phyloP scores from a whole-genome alignment of 1,284 basidiomycete species.

The Melampsora larici-populina region DNA sequence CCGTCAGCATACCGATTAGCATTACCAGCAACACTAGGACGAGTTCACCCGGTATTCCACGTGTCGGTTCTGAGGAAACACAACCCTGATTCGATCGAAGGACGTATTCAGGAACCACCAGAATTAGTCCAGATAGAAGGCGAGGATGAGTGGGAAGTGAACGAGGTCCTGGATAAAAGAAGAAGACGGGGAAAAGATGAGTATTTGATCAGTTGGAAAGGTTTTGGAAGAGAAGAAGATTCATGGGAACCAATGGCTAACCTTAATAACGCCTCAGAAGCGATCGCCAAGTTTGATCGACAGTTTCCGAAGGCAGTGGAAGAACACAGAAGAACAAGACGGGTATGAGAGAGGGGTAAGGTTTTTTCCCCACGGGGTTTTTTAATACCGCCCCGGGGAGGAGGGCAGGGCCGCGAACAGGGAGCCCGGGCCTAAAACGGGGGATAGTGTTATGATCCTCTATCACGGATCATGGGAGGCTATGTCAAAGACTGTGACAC shows the following conservation, averaged over 20 bases:
- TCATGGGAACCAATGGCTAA: not conserved
- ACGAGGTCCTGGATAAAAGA: not conserved
- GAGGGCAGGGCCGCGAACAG: too few species aligned
- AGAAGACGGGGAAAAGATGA: not conserved
- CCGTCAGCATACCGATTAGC: not conserved
- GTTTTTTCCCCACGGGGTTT: too few species aligned
- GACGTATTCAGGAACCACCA: not conserved
- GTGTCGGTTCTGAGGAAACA: not conserved
- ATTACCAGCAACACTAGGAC: not conserved
- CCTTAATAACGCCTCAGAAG: not conserved
- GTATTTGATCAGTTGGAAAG: not conserved
- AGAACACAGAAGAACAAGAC: too few species aligned
- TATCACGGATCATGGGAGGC: too few species aligned
- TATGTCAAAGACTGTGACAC: too few species aligned
- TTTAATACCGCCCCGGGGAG: too few species aligned
- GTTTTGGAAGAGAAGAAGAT: not conserved
- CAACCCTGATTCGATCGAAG: not conserved
- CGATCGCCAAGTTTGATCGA: not conserved
- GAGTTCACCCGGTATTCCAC: not conserved
- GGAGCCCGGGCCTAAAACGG: too few species aligned
- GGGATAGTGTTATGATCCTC: too few species aligned
- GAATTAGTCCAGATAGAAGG: not conserved
- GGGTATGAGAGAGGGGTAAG: too few species aligned
- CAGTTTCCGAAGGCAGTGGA: too few species aligned
- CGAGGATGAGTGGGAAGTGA: not conserved